A percentile compares a stretch with the other conserved stretches of the same genome.
These are phyloP conservation scores for Cordia subcordata DNA, from an alignment of 257 asterid genomes.

Conservation along the genomic window DNA sequence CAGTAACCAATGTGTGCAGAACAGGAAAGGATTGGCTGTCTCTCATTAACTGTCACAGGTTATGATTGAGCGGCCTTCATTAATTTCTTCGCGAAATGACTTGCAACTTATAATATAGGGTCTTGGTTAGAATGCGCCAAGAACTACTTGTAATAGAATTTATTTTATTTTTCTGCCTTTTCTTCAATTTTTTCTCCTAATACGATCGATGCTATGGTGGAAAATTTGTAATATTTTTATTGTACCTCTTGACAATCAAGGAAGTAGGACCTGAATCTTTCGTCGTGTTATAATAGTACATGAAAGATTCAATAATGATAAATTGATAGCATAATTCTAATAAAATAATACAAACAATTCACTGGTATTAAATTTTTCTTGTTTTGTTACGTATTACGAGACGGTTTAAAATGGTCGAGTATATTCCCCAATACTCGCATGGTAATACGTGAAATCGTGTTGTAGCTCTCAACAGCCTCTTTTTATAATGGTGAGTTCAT, in stretches of 20 bases:
- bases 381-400: no score
- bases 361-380: no score
- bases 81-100: constrained; percentile 9
- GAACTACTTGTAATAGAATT: not conserved
- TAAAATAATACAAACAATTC: no score
- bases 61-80: constrained; percentile 22
- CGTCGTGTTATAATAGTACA: no score
- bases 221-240: not conserved
- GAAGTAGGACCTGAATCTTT: no score
- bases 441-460: not conserved
- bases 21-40: constrained; percentile 20
- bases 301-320: no score
- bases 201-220: not conserved
- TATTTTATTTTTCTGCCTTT: not conserved
- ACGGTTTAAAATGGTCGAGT: not conserved
- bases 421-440: not conserved
- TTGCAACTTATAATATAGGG: not conserved
- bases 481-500: not conserved
- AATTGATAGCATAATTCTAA: no score
- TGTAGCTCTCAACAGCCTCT: not conserved
- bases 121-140: not conserved
- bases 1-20: constrained; percentile 13
- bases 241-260: no score
- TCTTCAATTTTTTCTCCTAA: not conserved
- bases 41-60: constrained; percentile 22